A percentile compares a stretch with the other conserved stretches of the same genome.
Conservation (phyloP, 164 flowering plant genomes). For the Cinnamomum chago region DNA sequence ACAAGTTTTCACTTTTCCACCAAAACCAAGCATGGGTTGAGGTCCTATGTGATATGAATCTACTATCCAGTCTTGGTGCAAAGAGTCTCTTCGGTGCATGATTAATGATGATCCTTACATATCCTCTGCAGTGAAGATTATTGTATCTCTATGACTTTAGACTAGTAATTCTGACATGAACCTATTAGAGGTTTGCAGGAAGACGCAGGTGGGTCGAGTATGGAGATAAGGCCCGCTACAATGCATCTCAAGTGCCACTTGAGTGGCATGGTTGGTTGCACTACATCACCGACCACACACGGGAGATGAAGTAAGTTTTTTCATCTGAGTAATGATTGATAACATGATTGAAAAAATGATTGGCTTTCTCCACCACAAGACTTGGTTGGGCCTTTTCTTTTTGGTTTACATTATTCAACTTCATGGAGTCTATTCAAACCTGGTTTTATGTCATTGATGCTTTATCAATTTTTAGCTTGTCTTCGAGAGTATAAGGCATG, state of each 20-base stretch:
- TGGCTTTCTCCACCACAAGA: not conserved
- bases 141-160: not conserved
- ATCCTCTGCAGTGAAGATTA: not conserved
- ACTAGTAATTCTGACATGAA: not conserved
- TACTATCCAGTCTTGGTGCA: not conserved
- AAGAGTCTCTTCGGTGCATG: not conserved
- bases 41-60: no score
- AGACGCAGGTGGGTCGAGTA: constrained; percentile 99
- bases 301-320: constrained; percentile 74
- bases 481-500: no score
- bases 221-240: constrained; percentile 76
- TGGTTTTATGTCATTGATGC: no score
- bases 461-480: no score
- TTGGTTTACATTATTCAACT: no score
- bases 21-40: not conserved
- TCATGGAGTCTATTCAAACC: no score
- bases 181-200: constrained; percentile 38
- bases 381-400: no score
- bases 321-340: not conserved
- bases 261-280: constrained; percentile 99
- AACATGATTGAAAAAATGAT: not conserved
- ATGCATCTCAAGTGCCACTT: constrained; percentile 97
- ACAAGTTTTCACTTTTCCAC: not conserved
- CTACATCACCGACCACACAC: constrained; percentile 84
- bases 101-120: not conserved